Evolutionary conservation across 176 grass and related monocot species (phyloP).

Genomic region (Hordeum marinum): DNA sequence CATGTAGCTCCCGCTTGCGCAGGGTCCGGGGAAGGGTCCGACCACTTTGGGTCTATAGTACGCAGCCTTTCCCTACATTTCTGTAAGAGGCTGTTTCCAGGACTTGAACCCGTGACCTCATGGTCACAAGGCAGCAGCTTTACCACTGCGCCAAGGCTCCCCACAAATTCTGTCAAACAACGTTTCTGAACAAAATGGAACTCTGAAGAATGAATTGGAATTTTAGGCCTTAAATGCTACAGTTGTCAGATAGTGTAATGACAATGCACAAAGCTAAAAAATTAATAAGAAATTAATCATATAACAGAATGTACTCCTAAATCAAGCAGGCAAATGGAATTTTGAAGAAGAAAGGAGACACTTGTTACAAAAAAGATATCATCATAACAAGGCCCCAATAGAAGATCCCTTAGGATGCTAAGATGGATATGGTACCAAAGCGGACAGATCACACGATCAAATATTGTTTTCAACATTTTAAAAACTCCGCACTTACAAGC

Average conservation of each 20-base stretch:
- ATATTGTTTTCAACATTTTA: constrained; percentile 1
- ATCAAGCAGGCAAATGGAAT: background rate
- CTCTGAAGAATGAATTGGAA: constrained; percentile 4
- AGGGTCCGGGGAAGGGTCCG: too few relatives aligned
- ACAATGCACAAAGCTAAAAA: background rate
- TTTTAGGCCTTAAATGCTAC: background rate
- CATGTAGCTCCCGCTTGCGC: too few relatives aligned
- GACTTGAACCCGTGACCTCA: too few relatives aligned
- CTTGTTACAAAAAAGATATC: background rate
- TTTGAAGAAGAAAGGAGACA: too few relatives aligned
- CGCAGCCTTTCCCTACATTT: too few relatives aligned
- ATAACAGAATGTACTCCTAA: background rate
- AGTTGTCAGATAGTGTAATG: background rate
- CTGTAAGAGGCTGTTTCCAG: too few relatives aligned
- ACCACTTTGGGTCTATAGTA: too few relatives aligned
- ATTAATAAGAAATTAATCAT: background rate
- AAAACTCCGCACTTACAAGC: background rate
- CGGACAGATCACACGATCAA: background rate
- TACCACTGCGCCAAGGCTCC: too few relatives aligned
- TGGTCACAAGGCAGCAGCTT: too few relatives aligned
- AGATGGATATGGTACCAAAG: background rate
- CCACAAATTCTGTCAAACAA: background rate
- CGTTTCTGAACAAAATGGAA: background rate
- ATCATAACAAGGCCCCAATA: background rate
- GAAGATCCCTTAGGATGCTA: background rate